Evolutionary conservation across 306 rosid genomes (phyloP).

Genomic region (Clitoria ternatea): DNA sequence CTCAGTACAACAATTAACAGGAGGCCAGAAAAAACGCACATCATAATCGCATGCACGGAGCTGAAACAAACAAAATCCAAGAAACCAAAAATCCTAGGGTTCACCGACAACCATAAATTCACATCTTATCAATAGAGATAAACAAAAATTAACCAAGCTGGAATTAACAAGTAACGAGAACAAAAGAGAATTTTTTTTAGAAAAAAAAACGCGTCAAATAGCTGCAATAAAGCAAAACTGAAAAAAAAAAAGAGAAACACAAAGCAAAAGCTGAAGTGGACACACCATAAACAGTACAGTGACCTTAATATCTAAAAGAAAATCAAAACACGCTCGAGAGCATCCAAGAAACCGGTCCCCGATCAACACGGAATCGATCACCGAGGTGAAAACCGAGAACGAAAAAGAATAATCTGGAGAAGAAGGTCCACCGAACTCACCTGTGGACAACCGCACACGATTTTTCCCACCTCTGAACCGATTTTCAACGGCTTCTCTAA

Average conservation of each 20-base stretch:
- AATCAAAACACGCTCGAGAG: conserved; percentile 33
- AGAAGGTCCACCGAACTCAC: conserved; percentile 32
- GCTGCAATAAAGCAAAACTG: conserved; percentile 39
- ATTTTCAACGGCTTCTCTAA: conserved; percentile 43
- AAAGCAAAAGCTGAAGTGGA: conserved; percentile 54
- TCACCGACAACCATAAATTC: conserved; percentile 24
- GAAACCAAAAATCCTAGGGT: conserved; percentile 46
- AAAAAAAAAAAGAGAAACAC: conserved; percentile 15
- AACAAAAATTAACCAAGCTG: conserved; percentile 19
- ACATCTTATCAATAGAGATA: conserved; percentile 19
- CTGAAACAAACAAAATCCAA: conserved; percentile 19
- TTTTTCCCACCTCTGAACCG: conserved; percentile 32
- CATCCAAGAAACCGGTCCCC: neutral
- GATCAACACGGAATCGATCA: conserved; percentile 36
- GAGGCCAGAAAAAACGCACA: conserved; percentile 19
- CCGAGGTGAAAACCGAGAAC: conserved; percentile 7
- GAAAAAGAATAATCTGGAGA: conserved; percentile 14
- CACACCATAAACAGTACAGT: conserved; percentile 61
- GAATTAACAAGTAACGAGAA: conserved; percentile 27
- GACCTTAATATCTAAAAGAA: conserved; percentile 32
- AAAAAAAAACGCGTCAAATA: conserved; percentile 23
- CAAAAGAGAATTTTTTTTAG: neutral
- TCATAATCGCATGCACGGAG: conserved; percentile 6
- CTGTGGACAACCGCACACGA: conserved; percentile 30
- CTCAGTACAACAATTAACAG: conserved; percentile 13